Base-by-base conservation (phyloP, 192 early-diverging fungal genomes). In the Rhizoclosmatium globosum region DNA sequence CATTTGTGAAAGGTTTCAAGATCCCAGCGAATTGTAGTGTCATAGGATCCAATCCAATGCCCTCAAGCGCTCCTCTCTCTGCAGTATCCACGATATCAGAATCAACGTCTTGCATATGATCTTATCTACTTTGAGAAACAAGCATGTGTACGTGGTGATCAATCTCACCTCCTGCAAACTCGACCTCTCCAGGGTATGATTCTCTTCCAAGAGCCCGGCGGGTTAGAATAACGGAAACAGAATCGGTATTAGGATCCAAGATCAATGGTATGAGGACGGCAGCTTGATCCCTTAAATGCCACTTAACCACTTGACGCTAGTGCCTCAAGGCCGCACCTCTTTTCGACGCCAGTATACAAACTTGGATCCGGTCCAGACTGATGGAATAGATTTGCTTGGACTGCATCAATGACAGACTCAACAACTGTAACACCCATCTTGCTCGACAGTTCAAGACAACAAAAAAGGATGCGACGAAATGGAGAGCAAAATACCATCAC, bases 131-230 rank as follows among this genome's bases (percentile, higher is more conserved):
- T 39, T 45, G 15, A 48, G 7, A 53, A 13, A 53, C 17, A 53
- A 53, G 50, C 17, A 13, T 17, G 50, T 31, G 17, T 13, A 17
- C 17, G 17, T 53, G 9, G 50, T 4, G 7, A 47, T 15, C 44
- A 43, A 57, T 43, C 61, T 75, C n/a, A 81, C 82, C 82, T 46
- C 83, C 83, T n/a, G 80, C 77, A 21, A 84, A 76, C 6, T 77
- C 77, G 19, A 85, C 83, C 64, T 85, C 83, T 13, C 83, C 83
- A n/a, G 64, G 67, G 62, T 85, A 80, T 68, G 74, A 82, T 66
- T 80, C 2, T 42, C 82, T 56, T 3, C 47, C 76, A 15, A 39
- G 13, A n/a, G 80, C 60, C 45, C 83, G 70, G 57, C 58, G 19
- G 38, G 80, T 85, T 23, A 85, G 59, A 45, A 82, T 53, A 3